phyloP scores from a whole-genome alignment of 257 asterid genomes.

The Nicotiana paniculata region DNA sequence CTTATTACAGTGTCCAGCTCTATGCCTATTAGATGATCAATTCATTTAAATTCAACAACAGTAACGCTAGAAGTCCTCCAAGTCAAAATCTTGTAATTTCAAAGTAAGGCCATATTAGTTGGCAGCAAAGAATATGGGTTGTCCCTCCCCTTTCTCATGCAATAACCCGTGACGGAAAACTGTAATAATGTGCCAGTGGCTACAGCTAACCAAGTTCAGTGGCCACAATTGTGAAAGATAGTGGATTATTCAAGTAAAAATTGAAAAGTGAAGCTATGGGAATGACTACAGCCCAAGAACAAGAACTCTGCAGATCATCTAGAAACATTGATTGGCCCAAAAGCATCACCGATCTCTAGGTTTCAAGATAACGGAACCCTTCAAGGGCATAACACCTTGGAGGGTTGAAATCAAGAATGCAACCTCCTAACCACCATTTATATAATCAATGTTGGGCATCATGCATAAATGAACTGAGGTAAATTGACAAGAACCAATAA shows the following conservation, averaged over 20 bases:
- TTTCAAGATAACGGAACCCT: not conserved
- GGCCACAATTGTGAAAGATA: not conserved
- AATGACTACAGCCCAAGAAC: not conserved
- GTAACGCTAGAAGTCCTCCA: not conserved
- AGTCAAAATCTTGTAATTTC: not conserved
- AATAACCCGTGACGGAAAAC: not conserved
- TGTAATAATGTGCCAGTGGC: not conserved
- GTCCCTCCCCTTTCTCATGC: constrained; percentile 6
- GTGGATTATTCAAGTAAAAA: not conserved
- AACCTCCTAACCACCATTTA: not conserved
- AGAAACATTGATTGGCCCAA: not conserved
- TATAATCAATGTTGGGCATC: not conserved
- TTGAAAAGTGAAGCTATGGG: not conserved
- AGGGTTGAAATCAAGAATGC: not conserved
- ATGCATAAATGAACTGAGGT: not conserved
- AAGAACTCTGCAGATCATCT: not conserved
- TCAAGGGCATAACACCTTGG: not conserved
- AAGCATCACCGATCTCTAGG: not conserved
- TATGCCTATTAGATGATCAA: not conserved
- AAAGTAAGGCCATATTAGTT: not conserved
- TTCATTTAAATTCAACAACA: not conserved
- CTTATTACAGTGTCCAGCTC: not conserved
- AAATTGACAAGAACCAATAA: not conserved
- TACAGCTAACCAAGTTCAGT: constrained; percentile 1
- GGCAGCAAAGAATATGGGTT: not conserved